Evolutionary conservation across 768 basidiomycete species (phyloP).

Genomic region (Mycena metata): DNA sequence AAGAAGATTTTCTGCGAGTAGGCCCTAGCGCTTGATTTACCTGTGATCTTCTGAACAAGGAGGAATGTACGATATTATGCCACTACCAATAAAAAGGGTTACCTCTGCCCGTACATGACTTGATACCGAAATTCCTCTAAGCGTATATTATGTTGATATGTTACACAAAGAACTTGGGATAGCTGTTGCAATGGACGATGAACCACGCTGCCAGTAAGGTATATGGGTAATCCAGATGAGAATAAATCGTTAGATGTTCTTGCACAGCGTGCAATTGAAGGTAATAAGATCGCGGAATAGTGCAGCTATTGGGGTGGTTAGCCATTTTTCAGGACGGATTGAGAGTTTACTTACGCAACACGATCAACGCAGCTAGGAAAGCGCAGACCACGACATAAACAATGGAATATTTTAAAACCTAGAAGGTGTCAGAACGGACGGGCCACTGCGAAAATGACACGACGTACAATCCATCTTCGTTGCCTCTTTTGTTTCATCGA

Average conservation of each 20-base stretch:
- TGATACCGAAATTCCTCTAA: conserved; percentile 11
- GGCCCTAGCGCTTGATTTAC: neutral
- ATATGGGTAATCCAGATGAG: conserved; percentile 41
- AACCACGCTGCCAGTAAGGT: conserved; percentile 38
- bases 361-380: conserved; percentile 83
- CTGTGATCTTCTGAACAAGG: conserved; percentile 7
- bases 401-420: conserved; percentile 89
- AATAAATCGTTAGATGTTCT: conserved; percentile 79
- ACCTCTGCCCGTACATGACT: no score
- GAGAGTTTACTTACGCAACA: conserved; percentile 73
- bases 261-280: conserved; percentile 86
- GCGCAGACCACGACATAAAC: conserved; percentile 85
- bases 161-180: conserved; percentile 36
- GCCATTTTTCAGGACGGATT: conserved; percentile 13
- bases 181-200: conserved; percentile 30
- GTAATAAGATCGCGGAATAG: conserved; percentile 86
- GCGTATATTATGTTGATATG: conserved; percentile 34
- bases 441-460: conserved; percentile 6
- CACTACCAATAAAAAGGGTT: no score
- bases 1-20: conserved; percentile 19
- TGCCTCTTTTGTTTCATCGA: conserved; percentile 95
- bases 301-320: conserved; percentile 63
- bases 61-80: neutral
- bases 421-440: conserved; percentile 28
- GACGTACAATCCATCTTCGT: conserved; percentile 87